Base-by-base conservation (phyloP, 192 early-diverging fungal species). In the Phycomyces blakesleeanus region DNA sequence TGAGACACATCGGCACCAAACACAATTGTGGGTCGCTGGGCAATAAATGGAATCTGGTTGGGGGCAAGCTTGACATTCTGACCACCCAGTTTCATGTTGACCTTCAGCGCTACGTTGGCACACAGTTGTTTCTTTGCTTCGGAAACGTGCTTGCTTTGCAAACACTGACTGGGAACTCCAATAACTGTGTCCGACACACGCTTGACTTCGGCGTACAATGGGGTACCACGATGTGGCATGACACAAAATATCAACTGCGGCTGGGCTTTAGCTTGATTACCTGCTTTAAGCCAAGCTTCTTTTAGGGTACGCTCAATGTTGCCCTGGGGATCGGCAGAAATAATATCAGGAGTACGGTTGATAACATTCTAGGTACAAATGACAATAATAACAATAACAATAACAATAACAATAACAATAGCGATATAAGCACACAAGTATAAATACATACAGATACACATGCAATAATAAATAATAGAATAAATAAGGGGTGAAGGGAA, bases 81-180 rank as follows among this genome's bases (percentile, higher is more conserved):
- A 42, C 94, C 94, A 54, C 94, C 92, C 8, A 97, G 83, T 78
- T 97, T 96, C 26, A 89, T 82, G 72, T 97, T 97, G 59, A 97
- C 83, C 79, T 97, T 97, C 20, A 97, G 76, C 64, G 87, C 92
- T 12, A 97, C 87, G 59, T 97, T 97, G 15, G 95, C 95, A 66
- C 92, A 95, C 81, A 96, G 96, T 76, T 96, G 94, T 41, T 85
- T 69, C 74, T 88, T 94, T 18, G 89, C 78, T 24, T 76, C 66
- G 69, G 82, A 78, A 63, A 91, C 78, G 64, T 95, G 85, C 69
- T 85, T 92, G 15, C 84, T 78, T 64, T 91, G 93, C 61, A 97
- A 85, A 72, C 95, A 97, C 77, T 97, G 95, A 26, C 92, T 92
- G 0, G 90, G 85, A 34, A 96, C 75, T 24, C 93, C 93, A 57